These are phyloP conservation scores for Hypericum perforatum DNA, from an alignment of 345 rosid species.

Conservation along the genomic window DNA sequence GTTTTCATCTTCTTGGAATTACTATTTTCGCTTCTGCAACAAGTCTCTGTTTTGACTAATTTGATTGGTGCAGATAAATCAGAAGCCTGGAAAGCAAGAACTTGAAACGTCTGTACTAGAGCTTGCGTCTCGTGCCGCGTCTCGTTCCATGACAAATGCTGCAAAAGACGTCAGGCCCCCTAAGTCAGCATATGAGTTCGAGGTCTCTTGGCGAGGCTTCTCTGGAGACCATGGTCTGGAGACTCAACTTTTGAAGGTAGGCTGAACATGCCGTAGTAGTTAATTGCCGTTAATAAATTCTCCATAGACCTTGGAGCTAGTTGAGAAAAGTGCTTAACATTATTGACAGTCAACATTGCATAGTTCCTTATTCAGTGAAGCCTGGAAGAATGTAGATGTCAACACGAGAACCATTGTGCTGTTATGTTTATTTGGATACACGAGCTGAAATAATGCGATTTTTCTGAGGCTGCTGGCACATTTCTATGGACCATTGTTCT, in stretches of 20 bases:
- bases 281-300: too few relatives aligned
- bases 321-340: too few relatives aligned
- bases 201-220: constrained; percentile 69
- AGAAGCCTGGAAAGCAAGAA: constrained; percentile 26
- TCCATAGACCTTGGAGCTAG: too few relatives aligned
- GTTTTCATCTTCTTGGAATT: background rate
- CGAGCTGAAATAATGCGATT: too few relatives aligned
- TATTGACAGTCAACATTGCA: too few relatives aligned
- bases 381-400: too few relatives aligned
- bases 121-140: constrained; percentile 80
- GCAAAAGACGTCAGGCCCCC: constrained; percentile 62
- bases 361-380: too few relatives aligned
- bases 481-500: too few relatives aligned
- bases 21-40: background rate
- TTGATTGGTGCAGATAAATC: constrained; percentile 28
- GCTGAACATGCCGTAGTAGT: background rate
- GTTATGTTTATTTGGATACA: too few relatives aligned
- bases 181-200: constrained; percentile 76
- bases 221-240: constrained; percentile 51
- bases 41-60: background rate
- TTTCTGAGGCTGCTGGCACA: too few relatives aligned
- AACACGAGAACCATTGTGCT: too few relatives aligned
- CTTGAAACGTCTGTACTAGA: constrained; percentile 60
- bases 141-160: constrained; percentile 60
- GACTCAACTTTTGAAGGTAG: constrained; percentile 66